Base-by-base conservation (phyloP, 164 flowering plant species). In the Liriodendron chinense region DNA sequence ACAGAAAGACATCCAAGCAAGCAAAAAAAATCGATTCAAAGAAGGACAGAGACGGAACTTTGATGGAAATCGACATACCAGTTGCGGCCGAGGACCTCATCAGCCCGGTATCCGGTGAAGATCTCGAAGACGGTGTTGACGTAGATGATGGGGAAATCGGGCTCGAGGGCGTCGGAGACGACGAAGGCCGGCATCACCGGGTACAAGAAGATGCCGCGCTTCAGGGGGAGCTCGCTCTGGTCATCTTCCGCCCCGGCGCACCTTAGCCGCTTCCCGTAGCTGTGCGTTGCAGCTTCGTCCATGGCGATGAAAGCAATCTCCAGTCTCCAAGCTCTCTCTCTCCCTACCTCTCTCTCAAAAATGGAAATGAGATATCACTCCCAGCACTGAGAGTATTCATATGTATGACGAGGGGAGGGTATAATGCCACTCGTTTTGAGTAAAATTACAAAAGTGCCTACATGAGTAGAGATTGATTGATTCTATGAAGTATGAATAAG, bases 51-150 rank as follows among this genome's bases (percentile, higher is more conserved):
- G 18, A 16, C 2, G 59, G 59, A 10, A 53, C 9, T 53, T 12
- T 16, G 18, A 16, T 0, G 59, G 59, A 53, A 53, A 8, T 9
- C 8, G 18, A 22, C 47, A 20, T 76, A 94, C 98, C 98, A 94
- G 84, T 94, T 94, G 13, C 94, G 84, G 68, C 98, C 97, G 53
- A 94, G 89, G 79, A 90, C 92, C 77, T 94, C 97, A 49, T 92
- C 88, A 22, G 98, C 97, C 10, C 92, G 89, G 69, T 89, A 94
- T 12, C 97, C 98, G 1, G 98, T 94, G 81, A 79, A 83, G 73
- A 78, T 74, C 81, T 94, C 93, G 77, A 92, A 94, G 64, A 90
- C 87, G 24, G 88, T 86, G 72, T 94, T 94, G 79, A 94, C 95
- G 53, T 94, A 94, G 63, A 94, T 92, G 80, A 94, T 77, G 7